Conservation (phyloP, 2,329 filamentous ascomycete genomes). For the Colletotrichum musicola region DNA sequence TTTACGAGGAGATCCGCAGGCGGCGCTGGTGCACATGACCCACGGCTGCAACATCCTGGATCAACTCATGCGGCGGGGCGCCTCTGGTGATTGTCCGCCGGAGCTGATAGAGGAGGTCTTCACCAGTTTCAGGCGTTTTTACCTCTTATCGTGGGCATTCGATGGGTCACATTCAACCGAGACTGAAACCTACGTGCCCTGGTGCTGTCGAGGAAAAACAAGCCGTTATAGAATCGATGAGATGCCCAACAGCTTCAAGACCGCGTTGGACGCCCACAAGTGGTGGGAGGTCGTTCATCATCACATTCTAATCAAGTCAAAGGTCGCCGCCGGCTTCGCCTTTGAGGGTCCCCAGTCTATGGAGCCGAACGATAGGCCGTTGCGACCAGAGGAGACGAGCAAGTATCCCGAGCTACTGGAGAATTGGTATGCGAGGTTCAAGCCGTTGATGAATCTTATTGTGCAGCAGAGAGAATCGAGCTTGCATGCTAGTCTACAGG, state of each 20-base stretch:
- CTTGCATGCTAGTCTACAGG: constrained; percentile 1
- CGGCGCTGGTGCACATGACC: constrained; percentile 54
- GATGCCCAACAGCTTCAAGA: constrained; percentile 7
- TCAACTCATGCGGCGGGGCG: constrained; percentile 7
- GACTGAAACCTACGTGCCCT: constrained; percentile 17
- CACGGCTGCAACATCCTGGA: constrained; percentile 45
- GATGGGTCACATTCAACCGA: constrained; percentile 17
- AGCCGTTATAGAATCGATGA: constrained; percentile 32
- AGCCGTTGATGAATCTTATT: not conserved
- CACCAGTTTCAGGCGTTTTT: constrained; percentile 22
- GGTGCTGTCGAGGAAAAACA: constrained; percentile 27
- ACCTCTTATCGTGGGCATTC: constrained; percentile 19
- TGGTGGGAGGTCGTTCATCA: constrained; percentile 32
- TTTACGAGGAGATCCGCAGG: constrained; percentile 53
- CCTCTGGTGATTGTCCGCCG: constrained; percentile 9
- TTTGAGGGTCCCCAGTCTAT: constrained; percentile 37
- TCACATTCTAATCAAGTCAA: constrained; percentile 10
- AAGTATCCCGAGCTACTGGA: constrained; percentile 37
- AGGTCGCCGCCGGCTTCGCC: constrained; percentile 9
- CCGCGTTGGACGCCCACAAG: constrained; percentile 9
- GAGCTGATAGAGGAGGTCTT: constrained; percentile 22
- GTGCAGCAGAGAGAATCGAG: not conserved
- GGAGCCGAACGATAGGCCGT: not conserved
- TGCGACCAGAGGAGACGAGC: not conserved
- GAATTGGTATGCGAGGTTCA: not conserved